Evolutionary conservation across 2,329 filamentous ascomycete species (phyloP).

Genomic region (Bipolaris oryzae): DNA sequence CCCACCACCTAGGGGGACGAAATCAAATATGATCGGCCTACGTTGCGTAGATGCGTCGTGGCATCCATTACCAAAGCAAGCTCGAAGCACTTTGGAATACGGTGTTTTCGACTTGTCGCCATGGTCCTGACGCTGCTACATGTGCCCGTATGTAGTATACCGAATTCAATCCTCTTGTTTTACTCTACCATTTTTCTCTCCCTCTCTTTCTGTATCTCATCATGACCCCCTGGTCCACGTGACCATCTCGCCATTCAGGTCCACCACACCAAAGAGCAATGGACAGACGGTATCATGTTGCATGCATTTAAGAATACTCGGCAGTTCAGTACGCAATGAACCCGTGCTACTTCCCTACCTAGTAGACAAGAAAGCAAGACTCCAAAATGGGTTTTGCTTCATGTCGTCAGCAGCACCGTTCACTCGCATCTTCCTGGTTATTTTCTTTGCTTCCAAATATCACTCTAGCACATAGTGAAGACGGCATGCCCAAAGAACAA

Average conservation of each 20-base stretch:
- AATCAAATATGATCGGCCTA: conserved; percentile 54
- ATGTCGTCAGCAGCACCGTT: too few relatives aligned
- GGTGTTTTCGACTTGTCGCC: neutral
- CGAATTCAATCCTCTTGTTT: conserved; percentile 8
- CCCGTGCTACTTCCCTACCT: too few relatives aligned
- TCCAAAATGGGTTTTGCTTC: too few relatives aligned
- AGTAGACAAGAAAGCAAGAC: too few relatives aligned
- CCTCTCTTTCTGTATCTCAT: neutral
- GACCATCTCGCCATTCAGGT: neutral
- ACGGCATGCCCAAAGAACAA: too few relatives aligned
- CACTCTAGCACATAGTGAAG: too few relatives aligned
- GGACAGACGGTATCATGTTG: too few relatives aligned
- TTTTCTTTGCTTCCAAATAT: too few relatives aligned
- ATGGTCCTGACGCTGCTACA: neutral
- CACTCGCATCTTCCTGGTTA: too few relatives aligned
- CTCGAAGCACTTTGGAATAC: neutral
- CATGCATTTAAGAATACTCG: too few relatives aligned
- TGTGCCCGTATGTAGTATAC: conserved; percentile 20
- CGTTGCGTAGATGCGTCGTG: conserved; percentile 37
- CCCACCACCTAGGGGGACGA: conserved; percentile 56
- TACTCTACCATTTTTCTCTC: neutral
- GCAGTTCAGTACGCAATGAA: too few relatives aligned
- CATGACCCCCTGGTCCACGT: neutral
- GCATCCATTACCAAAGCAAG: neutral
- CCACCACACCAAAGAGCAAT: too few relatives aligned